Base-by-base conservation (phyloP, 2,329 filamentous ascomycete genomes). In the Phoma herbarum region DNA sequence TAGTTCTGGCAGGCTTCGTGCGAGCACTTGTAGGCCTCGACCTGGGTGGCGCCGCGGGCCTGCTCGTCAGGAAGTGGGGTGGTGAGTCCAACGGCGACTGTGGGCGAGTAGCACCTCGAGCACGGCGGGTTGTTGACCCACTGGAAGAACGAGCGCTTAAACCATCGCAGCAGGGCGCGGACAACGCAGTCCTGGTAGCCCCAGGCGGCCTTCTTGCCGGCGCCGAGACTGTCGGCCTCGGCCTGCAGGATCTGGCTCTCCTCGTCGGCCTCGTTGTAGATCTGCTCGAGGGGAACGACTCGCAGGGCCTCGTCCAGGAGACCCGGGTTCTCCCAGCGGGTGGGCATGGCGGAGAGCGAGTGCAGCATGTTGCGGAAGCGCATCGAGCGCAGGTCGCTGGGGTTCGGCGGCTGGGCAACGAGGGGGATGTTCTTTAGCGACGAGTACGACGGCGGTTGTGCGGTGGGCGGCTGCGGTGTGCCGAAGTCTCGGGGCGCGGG, bases 101-200 rank as follows among this genome's bases (percentile, higher is more conserved):
- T 97, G 37, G 92, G 92, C 48, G 90, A 91, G 66, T 89, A 82
- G 78, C 95, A 99, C 54, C 86, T 83, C 10, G 90, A 85, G 78
- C 95, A 98, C 18, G 90, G 85, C 0, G 95, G 95, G 78, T 97
- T 97, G 81, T 97, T 96, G 70, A 98, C 92, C 89, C 93, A 99
- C 60, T 90, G 88, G 80, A 98, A 98, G 81, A 98, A 98, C 8
- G 90, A 90, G 64, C 90, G 86, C 81, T 95, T 96, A 82, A 97
- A 99, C 95, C 95, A 98, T 78, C 91, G 92, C 72, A 98, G 82
- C 64, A 98, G 83, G 60, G 94, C 92, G 66, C 91, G 86, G 72
- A 98, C 90, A 54, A 97, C 92, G 77, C 94, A 99, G 79, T 99
- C 95, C 78, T 98, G 94, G 75, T 98, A 97, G 57, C 93, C 94